These are phyloP conservation scores for Evansstolkia leycettana DNA, from an alignment of 495 filamentous ascomycete genomes.

Conservation along the genomic window DNA sequence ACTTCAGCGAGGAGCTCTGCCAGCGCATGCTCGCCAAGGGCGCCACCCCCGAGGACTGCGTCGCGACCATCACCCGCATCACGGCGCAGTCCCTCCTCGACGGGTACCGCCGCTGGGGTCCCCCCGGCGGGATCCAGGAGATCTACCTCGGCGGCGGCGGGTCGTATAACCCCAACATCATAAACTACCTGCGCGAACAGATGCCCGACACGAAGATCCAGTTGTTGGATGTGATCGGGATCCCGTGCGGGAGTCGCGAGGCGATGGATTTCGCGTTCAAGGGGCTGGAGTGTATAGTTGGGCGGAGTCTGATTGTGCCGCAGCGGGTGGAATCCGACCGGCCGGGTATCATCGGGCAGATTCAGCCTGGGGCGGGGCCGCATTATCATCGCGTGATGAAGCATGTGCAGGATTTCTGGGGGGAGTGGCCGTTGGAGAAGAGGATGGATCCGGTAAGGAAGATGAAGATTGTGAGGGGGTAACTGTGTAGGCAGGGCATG, in stretches of 20 bases:
- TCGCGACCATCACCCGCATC: slow-evolving; percentile 40
- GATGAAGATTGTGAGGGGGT: too few species aligned
- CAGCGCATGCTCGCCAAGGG: slow-evolving; percentile 18
- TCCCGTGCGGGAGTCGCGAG: slow-evolving; percentile 11
- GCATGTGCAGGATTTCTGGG: too few species aligned
- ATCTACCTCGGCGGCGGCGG: slow-evolving; percentile 19
- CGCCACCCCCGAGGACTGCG: slow-evolving; percentile 28
- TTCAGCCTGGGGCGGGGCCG: too few species aligned
- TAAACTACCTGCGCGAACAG: slow-evolving; percentile 12
- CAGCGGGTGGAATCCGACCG: too few species aligned
- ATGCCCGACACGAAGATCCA: slow-evolving; percentile 13
- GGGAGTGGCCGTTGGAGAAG: too few species aligned
- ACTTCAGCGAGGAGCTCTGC: slow-evolving; percentile 28
- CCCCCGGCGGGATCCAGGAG: slow-evolving; percentile 8
- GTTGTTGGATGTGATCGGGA: slow-evolving; percentile 9
- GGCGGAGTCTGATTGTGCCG: slow-evolving; percentile 12
- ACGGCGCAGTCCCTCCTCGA: slow-evolving; percentile 36
- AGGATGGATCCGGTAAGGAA: too few species aligned
- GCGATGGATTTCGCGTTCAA: slow-evolving; percentile 12
- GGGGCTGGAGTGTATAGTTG: slow-evolving; percentile 13
- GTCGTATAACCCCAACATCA: slow-evolving; percentile 18
- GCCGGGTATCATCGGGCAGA: too few species aligned
- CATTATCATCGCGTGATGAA: too few species aligned
- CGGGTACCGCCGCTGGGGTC: slow-evolving; percentile 8
- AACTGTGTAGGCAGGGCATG: too few species aligned